Percentiles rank a stretch among this genome's conserved stretches.
Evolutionary conservation across 73 alveolate species (phyloP).

Genomic region (Paramecium biaurelia): DNA sequence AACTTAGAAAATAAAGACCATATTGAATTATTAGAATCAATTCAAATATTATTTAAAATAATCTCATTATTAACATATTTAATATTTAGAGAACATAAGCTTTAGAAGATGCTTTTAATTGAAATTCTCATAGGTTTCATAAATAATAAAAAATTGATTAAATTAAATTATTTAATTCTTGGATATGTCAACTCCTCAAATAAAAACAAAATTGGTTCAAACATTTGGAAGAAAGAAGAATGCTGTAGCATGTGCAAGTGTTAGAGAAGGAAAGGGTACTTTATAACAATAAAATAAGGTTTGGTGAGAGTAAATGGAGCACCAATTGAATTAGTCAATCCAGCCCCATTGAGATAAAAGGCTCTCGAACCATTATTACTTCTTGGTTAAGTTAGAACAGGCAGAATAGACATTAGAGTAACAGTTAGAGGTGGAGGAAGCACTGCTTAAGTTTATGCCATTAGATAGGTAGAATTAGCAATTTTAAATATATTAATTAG

Average conservation of each 20-base stretch:
- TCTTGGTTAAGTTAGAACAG: constrained; percentile 90
- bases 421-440: constrained; percentile 97
- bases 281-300: not conserved
- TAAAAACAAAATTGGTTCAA: constrained; percentile 74
- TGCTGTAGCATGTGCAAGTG: constrained; percentile 94
- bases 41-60: not conserved
- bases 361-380: constrained; percentile 93
- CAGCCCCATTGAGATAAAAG: constrained; percentile 92
- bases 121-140: not conserved
- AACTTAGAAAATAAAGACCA: constrained; percentile 39
- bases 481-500: not conserved
- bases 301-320: constrained; percentile 92
- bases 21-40: constrained; percentile 11
- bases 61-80: not conserved
- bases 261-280: constrained; percentile 83
- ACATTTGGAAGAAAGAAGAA: constrained; percentile 96
- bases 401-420: constrained; percentile 89
- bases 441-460: constrained; percentile 94
- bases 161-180: constrained; percentile 20
- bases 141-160: not conserved
- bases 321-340: constrained; percentile 94
- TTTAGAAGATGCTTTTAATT: not conserved
- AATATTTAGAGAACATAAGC: not conserved
- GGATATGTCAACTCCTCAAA: constrained; percentile 44
- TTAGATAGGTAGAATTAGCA: constrained; percentile 77